Conservation (phyloP, 148 eudicot species). For the Drosera capensis region DNA sequence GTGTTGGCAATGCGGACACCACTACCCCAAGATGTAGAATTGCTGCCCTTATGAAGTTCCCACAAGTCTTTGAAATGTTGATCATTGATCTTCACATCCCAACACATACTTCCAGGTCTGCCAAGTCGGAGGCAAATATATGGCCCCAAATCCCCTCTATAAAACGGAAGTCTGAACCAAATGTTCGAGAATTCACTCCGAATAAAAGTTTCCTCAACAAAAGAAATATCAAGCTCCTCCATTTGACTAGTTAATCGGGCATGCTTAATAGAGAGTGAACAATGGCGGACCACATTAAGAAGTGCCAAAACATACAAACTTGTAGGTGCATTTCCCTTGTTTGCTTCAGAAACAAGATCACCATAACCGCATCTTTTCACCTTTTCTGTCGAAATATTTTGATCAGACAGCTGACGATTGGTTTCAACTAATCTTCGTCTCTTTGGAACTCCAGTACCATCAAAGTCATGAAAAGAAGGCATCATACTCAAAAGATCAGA, state of each 20-base stretch:
- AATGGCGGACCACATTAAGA: conserved; percentile 86
- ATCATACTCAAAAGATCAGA: conserved; percentile 55
- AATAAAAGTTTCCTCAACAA: conserved; percentile 70
- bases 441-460: conserved; percentile 31
- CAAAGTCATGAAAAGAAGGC: conserved; percentile 45
- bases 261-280: conserved; percentile 94
- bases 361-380: conserved; percentile 49
- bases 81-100: conserved; percentile 96
- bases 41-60: conserved; percentile 86
- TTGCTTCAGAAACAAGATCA: conserved; percentile 79
- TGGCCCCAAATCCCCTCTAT: conserved; percentile 63
- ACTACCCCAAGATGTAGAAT: conserved; percentile 72
- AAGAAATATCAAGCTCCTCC: conserved; percentile 81
- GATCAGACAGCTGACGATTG: conserved; percentile 18
- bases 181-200: conserved; percentile 63
- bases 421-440: conserved; percentile 32
- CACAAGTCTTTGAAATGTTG: conserved; percentile 87
- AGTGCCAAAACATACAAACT: conserved; percentile 64
- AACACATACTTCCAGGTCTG: conserved; percentile 79
- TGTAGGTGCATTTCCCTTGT: conserved; percentile 75
- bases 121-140: conserved; percentile 85
- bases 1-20: conserved; percentile 88
- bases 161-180: conserved; percentile 82
- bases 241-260: conserved; percentile 87
- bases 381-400: conserved; percentile 18